Percentiles rank a stretch among this genome's conserved stretches.
These are phyloP conservation scores for Talaromyces borbonicus DNA, from an alignment of 495 filamentous ascomycete species.

Conservation along the genomic window DNA sequence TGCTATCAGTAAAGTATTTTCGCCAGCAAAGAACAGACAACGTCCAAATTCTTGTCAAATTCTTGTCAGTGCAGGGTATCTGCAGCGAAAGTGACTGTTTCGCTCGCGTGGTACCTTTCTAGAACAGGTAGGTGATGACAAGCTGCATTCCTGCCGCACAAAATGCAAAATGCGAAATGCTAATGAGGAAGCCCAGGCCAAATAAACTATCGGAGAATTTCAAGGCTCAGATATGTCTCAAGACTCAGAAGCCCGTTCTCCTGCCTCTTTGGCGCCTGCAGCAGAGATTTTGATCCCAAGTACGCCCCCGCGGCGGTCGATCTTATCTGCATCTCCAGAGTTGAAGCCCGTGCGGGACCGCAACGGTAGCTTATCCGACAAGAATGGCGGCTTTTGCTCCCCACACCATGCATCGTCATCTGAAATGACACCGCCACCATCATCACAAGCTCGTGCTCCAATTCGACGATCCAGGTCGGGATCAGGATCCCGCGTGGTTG, in stretches of 20 bases:
- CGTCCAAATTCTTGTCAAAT: constrained; percentile 11
- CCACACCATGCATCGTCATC: constrained; percentile 32
- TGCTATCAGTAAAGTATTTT: constrained; percentile 11
- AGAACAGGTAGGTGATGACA: too few species aligned
- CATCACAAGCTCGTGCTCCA: constrained; percentile 49
- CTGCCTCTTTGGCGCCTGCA: constrained; percentile 30
- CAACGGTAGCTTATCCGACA: constrained; percentile 23
- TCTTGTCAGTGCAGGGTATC: too few species aligned
- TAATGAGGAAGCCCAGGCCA: constrained; percentile 11
- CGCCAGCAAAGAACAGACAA: too few species aligned
- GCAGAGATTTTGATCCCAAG: constrained; percentile 30
- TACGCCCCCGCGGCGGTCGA: constrained; percentile 26
- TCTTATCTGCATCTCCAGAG: constrained; percentile 33
- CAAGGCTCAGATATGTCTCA: constrained; percentile 27
- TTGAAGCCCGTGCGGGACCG: constrained; percentile 20
- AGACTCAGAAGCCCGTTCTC: constrained; percentile 19
- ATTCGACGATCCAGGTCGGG: constrained; percentile 25
- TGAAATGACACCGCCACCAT: constrained; percentile 65
- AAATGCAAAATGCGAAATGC: not conserved
- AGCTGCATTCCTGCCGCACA: too few species aligned
- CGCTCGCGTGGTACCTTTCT: too few species aligned
- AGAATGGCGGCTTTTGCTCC: constrained; percentile 24
- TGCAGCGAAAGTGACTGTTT: too few species aligned
- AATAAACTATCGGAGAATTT: constrained; percentile 18
- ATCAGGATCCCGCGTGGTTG: constrained; percentile 28